phyloP scores from a whole-genome alignment of 148 eudicot species.

The Mesembryanthemum crystallinum region DNA sequence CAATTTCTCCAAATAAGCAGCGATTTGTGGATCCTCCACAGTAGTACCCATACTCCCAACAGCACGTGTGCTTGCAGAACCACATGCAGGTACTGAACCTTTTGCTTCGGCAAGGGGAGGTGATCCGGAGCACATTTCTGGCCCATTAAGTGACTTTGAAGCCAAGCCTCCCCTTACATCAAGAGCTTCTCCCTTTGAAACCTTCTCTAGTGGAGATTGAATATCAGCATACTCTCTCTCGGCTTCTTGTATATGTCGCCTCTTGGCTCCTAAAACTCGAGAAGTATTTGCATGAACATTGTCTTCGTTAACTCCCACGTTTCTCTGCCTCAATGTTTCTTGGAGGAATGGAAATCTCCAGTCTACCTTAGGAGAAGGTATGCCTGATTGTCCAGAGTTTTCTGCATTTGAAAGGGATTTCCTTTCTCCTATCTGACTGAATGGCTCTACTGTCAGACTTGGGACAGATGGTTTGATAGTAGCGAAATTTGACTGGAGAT shows the following conservation, averaged over 20 bases:
- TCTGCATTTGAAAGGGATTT: slow-evolving; percentile 9
- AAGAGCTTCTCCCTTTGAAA: slow-evolving; percentile 1
- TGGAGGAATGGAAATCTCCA: not conserved
- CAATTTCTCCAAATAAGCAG: slow-evolving; percentile 11
- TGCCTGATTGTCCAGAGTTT: slow-evolving; percentile 9
- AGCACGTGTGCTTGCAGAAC: not conserved
- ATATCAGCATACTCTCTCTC: not conserved
- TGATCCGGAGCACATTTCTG: not conserved
- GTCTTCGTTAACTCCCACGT: not conserved
- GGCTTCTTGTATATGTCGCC: not conserved
- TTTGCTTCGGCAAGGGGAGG: not conserved
- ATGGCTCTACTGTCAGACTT: slow-evolving; percentile 18
- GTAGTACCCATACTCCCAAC: not conserved
- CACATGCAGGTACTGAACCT: not conserved
- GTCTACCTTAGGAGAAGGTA: slow-evolving; percentile 1
- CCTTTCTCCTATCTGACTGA: slow-evolving; percentile 22
- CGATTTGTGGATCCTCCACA: not conserved
- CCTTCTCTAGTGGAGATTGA: not conserved
- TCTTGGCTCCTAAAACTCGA: slow-evolving; percentile 4
- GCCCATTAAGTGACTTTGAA: not conserved
- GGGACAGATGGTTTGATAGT: slow-evolving; percentile 12
- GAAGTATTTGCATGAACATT: not conserved
- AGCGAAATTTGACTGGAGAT: slow-evolving; percentile 1
- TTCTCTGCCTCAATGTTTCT: slow-evolving; percentile 5
- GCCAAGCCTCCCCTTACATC: not conserved